These are phyloP conservation scores for Colletotrichum spaethianum DNA, from an alignment of 2,329 filamentous ascomycete species.

Conservation along the genomic window DNA sequence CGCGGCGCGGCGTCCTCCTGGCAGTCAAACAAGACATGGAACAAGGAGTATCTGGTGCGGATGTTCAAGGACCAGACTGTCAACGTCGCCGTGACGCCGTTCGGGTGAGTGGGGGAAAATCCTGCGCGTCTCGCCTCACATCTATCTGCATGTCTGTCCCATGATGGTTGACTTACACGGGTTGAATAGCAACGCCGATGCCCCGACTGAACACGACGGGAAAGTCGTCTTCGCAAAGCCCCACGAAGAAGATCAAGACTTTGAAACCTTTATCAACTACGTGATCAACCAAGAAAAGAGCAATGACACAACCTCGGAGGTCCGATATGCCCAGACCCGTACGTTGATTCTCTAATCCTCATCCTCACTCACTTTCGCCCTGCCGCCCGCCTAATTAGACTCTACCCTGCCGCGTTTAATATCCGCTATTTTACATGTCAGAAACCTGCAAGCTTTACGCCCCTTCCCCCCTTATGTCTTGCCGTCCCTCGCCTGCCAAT, in stretches of 20 bases:
- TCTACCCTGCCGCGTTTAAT: background rate
- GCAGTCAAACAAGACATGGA: conserved; percentile 76
- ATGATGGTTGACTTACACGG: conserved; percentile 23
- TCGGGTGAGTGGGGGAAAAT: conserved; percentile 63
- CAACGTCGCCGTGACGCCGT: conserved; percentile 84
- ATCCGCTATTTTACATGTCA: background rate
- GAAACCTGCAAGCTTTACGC: background rate
- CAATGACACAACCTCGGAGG: conserved; percentile 54
- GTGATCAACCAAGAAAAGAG: conserved; percentile 60
- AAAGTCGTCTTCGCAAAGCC: conserved; percentile 78
- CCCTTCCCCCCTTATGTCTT: background rate
- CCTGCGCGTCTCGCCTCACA: background rate
- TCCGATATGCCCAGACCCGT: conserved; percentile 84
- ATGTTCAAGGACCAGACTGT: conserved; percentile 71
- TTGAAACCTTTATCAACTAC: conserved; percentile 73
- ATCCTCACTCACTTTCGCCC: background rate
- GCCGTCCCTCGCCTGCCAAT: background rate
- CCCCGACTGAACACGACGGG: conserved; percentile 59
- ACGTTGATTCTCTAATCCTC: conserved; percentile 39
- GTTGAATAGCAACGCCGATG: conserved; percentile 62
- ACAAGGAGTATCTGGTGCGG: conserved; percentile 69
- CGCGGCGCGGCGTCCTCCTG: conserved; percentile 74
- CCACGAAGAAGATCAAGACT: conserved; percentile 75
- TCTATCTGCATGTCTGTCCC: background rate
- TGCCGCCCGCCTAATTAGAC: too few species aligned